Conservation (phyloP, 1,284 basidiomycete species). For the Pseudozyma tsukubaensis region DNA sequence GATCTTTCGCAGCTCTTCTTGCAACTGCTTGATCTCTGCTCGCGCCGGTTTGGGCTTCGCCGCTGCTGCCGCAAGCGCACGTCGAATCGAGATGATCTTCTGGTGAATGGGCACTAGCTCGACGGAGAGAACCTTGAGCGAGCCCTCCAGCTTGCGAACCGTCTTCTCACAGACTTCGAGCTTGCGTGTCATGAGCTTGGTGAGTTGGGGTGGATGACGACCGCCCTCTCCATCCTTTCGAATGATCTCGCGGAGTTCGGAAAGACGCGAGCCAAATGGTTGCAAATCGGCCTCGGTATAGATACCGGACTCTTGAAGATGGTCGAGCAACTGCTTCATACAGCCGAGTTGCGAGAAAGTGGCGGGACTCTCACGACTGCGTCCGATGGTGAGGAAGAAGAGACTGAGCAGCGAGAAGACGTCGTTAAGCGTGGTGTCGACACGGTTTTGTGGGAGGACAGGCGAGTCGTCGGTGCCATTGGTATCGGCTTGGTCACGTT, state of each 20-base stretch:
- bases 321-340: conserved; percentile 68
- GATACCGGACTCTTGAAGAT: conserved; percentile 65
- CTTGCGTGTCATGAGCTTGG: conserved; percentile 88
- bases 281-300: conserved; percentile 67
- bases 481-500: conserved; percentile 16
- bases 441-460: conserved; percentile 58
- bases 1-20: conserved; percentile 95
- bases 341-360: conserved; percentile 66
- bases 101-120: conserved; percentile 71
- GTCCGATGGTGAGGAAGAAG: conserved; percentile 68
- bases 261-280: conserved; percentile 62
- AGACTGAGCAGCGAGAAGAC: conserved; percentile 67
- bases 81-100: conserved; percentile 85
- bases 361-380: conserved; percentile 65
- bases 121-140: conserved; percentile 67
- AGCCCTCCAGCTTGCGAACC: conserved; percentile 59
- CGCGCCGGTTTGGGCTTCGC: conserved; percentile 86
- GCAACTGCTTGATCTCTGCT: conserved; percentile 86
- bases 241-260: conserved; percentile 65
- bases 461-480: conserved; percentile 44
- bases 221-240: conserved; percentile 73
- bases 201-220: conserved; percentile 86
- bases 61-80: conserved; percentile 88
- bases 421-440: conserved; percentile 68
- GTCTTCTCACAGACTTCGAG: conserved; percentile 81